phyloP scores from a whole-genome alignment of 2,329 filamentous ascomycete genomes.

The Fusarium goolgardi region DNA sequence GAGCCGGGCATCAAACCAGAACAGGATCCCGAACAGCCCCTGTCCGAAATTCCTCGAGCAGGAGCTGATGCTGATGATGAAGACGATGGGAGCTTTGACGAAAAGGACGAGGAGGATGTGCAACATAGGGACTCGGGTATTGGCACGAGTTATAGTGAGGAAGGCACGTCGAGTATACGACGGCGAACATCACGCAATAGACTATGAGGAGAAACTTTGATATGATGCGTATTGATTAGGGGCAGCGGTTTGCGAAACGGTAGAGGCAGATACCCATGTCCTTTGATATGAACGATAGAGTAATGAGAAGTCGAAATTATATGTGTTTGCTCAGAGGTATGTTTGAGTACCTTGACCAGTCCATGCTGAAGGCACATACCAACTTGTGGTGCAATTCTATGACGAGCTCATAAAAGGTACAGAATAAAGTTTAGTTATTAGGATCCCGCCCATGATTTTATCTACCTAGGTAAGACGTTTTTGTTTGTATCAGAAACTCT shows the following conservation, averaged over 20 bases:
- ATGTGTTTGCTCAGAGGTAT: background rate
- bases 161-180: conserved; percentile 49
- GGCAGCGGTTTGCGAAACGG: conserved; percentile 7
- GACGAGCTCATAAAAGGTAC: conserved; percentile 29
- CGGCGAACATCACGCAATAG: conserved; percentile 47
- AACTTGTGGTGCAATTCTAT: conserved; percentile 28
- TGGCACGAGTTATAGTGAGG: conserved; percentile 65
- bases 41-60: conserved; percentile 52
- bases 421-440: conserved; percentile 11
- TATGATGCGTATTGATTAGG: conserved; percentile 2
- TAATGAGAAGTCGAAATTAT: conserved; percentile 6
- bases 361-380: conserved; percentile 5
- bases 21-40: conserved; percentile 42
- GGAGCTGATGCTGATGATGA: conserved; percentile 62
- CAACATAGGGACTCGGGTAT: conserved; percentile 60
- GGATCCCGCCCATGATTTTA: background rate
- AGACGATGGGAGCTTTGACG: conserved; percentile 52
- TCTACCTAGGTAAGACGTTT: background rate
- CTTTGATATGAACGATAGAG: conserved; percentile 2
- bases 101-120: conserved; percentile 46
- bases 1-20: conserved; percentile 55
- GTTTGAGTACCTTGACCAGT: background rate
- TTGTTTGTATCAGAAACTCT: background rate
- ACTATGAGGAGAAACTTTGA: conserved; percentile 13
- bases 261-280: conserved; percentile 24